Percentiles rank a stretch among this genome's conserved stretches.
These are phyloP conservation scores for Orbilia ellipsospora DNA, from an alignment of 2,329 filamentous ascomycete genomes.

Conservation along the genomic window DNA sequence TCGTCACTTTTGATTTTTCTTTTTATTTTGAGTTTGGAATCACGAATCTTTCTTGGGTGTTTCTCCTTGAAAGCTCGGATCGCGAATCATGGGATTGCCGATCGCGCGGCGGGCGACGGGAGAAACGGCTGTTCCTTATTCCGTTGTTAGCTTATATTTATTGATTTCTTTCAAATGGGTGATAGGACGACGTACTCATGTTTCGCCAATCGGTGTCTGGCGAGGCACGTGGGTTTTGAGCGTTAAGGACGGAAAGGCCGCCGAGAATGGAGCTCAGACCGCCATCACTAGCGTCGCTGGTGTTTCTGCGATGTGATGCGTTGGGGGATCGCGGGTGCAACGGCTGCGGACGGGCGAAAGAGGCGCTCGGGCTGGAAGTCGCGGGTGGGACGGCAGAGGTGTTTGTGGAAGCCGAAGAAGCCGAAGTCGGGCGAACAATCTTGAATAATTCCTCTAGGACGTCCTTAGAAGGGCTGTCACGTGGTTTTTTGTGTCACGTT, in stretches of 20 bases:
- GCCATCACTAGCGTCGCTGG: slow-evolving; percentile 49
- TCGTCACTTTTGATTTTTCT: slow-evolving; percentile 9
- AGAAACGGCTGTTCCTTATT: slow-evolving; percentile 38
- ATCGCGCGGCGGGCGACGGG: slow-evolving; percentile 45
- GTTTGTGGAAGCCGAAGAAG: slow-evolving; percentile 34
- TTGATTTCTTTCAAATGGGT: background rate
- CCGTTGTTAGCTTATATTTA: slow-evolving; percentile 8
- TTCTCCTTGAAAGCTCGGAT: slow-evolving; percentile 54
- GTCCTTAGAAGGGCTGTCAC: slow-evolving; percentile 41
- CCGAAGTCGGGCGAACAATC: slow-evolving; percentile 52
- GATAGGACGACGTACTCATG: slow-evolving; percentile 32
- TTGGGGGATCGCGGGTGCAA: slow-evolving; percentile 47
- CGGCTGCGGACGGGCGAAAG: slow-evolving; percentile 34
- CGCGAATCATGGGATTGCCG: slow-evolving; percentile 52
- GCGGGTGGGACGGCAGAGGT: slow-evolving; percentile 6
- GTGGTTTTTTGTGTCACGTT: too few species aligned
- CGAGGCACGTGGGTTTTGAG: slow-evolving; percentile 28
- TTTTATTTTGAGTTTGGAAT: background rate
- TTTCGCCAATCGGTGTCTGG: slow-evolving; percentile 48
- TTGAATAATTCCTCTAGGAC: slow-evolving; percentile 53
- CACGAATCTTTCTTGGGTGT: slow-evolving; percentile 26
- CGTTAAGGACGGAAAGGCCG: slow-evolving; percentile 36
- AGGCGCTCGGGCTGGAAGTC: slow-evolving; percentile 38
- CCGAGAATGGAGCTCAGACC: slow-evolving; percentile 45
- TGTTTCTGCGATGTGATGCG: slow-evolving; percentile 42